A percentile compares a stretch with the other conserved stretches of the same genome.
phyloP scores from a whole-genome alignment of 495 filamentous ascomycete genomes.

The Penicillium silybi region DNA sequence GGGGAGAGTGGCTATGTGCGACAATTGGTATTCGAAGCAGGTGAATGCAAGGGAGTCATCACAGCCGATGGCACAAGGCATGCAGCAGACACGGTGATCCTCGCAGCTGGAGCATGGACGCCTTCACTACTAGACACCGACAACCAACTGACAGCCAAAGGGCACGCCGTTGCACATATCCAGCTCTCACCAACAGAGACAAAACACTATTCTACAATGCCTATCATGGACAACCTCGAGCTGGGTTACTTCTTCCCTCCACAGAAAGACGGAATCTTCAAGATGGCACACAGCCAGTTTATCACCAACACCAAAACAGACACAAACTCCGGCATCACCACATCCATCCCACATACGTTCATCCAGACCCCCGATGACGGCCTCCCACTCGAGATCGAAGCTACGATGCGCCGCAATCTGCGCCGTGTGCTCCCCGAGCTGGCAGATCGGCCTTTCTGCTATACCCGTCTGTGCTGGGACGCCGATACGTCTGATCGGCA shows the following conservation, averaged over 20 bases:
- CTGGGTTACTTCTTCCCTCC: conserved; percentile 15
- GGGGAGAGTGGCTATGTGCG: conserved; percentile 20
- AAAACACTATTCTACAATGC: conserved; percentile 11
- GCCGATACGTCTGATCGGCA: conserved; percentile 40
- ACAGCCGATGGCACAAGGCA: conserved; percentile 30
- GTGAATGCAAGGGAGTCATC: conserved; percentile 24
- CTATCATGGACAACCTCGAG: conserved; percentile 22
- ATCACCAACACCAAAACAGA: conserved; percentile 2
- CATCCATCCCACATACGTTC: conserved; percentile 17
- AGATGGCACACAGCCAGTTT: conserved; percentile 18
- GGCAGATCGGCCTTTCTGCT: conserved; percentile 17
- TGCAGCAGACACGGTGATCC: conserved; percentile 28
- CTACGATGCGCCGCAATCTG: conserved; percentile 15
- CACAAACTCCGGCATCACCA: conserved; percentile 11
- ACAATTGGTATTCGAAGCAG: conserved; percentile 16
- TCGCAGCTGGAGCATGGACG: conserved; percentile 33
- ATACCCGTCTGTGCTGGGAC: conserved; percentile 30
- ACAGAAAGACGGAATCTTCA: conserved; percentile 13
- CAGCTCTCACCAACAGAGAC: conserved; percentile 21
- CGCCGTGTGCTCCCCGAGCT: conserved; percentile 17
- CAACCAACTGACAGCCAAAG: conserved; percentile 25
- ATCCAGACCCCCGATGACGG: conserved; percentile 8
- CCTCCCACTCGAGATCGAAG: conserved; percentile 19
- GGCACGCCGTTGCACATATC: conserved; percentile 25
- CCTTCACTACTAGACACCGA: conserved; percentile 31